These are phyloP conservation scores for Thalia dealbata DNA, from an alignment of 176 grass and related monocot genomes.

Conservation along the genomic window DNA sequence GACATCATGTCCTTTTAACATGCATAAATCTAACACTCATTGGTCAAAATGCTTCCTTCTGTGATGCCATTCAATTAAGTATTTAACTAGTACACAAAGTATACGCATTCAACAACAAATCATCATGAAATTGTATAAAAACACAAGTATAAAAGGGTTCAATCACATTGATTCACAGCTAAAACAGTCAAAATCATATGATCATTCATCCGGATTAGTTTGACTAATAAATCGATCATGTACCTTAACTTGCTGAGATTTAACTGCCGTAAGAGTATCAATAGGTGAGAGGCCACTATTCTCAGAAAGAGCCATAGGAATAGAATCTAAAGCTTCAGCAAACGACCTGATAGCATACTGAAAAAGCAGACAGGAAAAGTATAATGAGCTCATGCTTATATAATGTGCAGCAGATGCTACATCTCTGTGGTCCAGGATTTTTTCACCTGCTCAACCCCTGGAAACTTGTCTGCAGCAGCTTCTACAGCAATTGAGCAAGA, in stretches of 20 bases:
- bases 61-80: too few relatives aligned
- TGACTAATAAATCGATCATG: not conserved
- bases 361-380: conserved; percentile 19
- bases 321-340: conserved; percentile 64
- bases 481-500: conserved; percentile 77
- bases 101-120: too few relatives aligned
- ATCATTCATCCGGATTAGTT: not conserved
- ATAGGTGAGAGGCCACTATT: conserved; percentile 80
- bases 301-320: conserved; percentile 77
- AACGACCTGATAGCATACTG: conserved; percentile 96
- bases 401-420: conserved; percentile 5
- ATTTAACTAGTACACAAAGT: too few relatives aligned
- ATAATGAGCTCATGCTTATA: not conserved
- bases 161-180: not conserved
- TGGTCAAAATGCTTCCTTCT: too few relatives aligned
- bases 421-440: not conserved
- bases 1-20: too few relatives aligned
- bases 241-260: conserved; percentile 88
- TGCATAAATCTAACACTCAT: too few relatives aligned
- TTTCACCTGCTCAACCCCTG: conserved; percentile 82
- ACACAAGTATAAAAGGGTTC: not conserved
- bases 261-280: conserved; percentile 66
- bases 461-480: conserved; percentile 54
- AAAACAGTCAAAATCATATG: not conserved
- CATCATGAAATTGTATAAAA: not conserved